Percentiles rank a stretch among this genome's conserved stretches.
Conservation (phyloP, 2,329 filamentous ascomycete species). For the Madurella fahalii region DNA sequence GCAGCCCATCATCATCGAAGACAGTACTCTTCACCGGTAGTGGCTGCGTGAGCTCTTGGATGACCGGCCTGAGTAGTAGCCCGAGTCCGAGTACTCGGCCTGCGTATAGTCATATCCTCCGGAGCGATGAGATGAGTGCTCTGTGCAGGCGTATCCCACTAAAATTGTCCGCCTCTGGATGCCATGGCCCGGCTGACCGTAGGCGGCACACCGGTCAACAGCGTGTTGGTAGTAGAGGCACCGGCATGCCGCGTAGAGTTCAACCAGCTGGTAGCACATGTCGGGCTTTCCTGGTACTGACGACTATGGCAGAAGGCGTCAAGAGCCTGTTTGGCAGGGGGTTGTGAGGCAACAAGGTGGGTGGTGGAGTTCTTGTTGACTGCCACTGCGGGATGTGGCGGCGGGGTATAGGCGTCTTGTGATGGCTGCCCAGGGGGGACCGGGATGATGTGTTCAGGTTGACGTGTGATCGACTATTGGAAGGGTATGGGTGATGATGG, state of each 20-base stretch:
- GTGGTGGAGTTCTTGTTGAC: not conserved
- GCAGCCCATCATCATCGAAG: constrained; percentile 47
- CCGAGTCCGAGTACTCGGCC: constrained; percentile 50
- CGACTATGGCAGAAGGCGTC: not conserved
- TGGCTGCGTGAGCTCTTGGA: constrained; percentile 37
- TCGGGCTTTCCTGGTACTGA: constrained; percentile 23
- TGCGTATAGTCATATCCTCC: constrained; percentile 37
- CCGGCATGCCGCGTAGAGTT: constrained; percentile 80
- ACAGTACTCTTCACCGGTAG: constrained; percentile 51
- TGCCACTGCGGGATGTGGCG: constrained; percentile 9
- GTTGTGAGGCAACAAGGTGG: not conserved
- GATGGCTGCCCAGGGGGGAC: not conserved
- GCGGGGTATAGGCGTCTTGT: constrained; percentile 2
- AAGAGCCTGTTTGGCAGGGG: not conserved
- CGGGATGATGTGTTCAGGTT: not conserved
- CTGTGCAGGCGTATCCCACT: constrained; percentile 74
- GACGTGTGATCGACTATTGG: not conserved
- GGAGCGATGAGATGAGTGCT: constrained; percentile 41
- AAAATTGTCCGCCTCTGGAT: constrained; percentile 72
- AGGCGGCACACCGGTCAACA: constrained; percentile 74
- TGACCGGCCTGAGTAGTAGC: constrained; percentile 50
- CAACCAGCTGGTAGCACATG: constrained; percentile 87
- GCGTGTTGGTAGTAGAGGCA: constrained; percentile 87
- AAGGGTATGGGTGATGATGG: not conserved
- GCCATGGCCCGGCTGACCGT: constrained; percentile 67